Base-by-base conservation (phyloP, 2,329 filamentous ascomycete species). In the Aspergillus arachidicola region DNA sequence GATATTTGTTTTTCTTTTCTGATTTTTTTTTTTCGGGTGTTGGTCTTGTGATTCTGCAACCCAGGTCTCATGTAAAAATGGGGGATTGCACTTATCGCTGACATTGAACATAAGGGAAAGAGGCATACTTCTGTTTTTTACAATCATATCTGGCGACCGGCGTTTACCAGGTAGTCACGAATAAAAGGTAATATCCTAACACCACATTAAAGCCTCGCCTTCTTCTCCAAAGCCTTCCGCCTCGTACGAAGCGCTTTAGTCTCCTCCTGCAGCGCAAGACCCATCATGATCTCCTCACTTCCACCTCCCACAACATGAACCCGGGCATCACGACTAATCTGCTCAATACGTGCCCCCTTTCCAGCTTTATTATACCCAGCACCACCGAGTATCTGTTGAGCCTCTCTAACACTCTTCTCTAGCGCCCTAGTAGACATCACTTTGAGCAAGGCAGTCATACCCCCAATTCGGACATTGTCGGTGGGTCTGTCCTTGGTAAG, bases 371-470 rank as follows among this genome's bases (percentile, higher is more conserved):
- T 81, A 72, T 86, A 86, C 2, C 83, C 83, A 5, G 82, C 78
- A 0, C 84, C 84, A 10, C 84, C 84, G 68, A 86, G 75, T 16
- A 86, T 79, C 70, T 87, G 85, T 72, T 86, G 84, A 3, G 84
- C 84, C 66, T 86, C 84, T 16, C 84, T 78, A 55, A 81, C 81
- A 51, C 81, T 83, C 69, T 83, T 82, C 71, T 86, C 84, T 48
- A 86, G 72, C 53, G 83, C 83, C 57, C 82, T 75, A 0, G 83
- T 85, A 28, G 80, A 82, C 72, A 84, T 81, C 4, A 85, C 81
- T 66, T 86, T 86, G 36, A 83, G 71, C 63, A 85, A 71, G 0
- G 83, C 84, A 19, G 83, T 85, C 76, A 83, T 81, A 0, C 83
- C 83, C 1, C 83, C 83, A 38, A 85, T 80, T 45, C 82, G 80